These are phyloP conservation scores for Xeromyces bisporus DNA, from an alignment of 495 filamentous ascomycete genomes.

Conservation along the genomic window DNA sequence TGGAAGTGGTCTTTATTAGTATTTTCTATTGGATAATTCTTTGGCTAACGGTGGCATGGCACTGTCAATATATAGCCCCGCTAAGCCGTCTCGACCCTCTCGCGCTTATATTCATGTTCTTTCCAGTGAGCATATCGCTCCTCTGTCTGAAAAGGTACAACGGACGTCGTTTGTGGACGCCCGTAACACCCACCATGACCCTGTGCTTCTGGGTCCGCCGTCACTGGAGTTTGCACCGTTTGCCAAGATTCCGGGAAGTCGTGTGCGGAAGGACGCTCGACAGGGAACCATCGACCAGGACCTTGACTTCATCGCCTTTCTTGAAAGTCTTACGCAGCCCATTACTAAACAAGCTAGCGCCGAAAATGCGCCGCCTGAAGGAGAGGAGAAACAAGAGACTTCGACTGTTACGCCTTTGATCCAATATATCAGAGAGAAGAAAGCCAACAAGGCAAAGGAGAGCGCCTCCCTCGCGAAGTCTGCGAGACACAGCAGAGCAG, in stretches of 20 bases:
- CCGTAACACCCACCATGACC: constrained; percentile 47
- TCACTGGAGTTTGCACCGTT: constrained; percentile 68
- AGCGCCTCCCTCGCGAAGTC: constrained; percentile 28
- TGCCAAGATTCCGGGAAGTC: constrained; percentile 58
- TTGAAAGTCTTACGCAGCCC: constrained; percentile 72
- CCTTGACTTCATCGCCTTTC: constrained; percentile 81
- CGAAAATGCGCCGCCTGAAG: constrained; percentile 35
- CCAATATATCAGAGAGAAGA: constrained; percentile 79
- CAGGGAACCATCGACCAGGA: constrained; percentile 95
- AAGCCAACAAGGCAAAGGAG: constrained; percentile 73
- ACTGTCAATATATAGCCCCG: constrained; percentile 49
- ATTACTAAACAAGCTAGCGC: constrained; percentile 32
- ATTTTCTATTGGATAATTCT: no score
- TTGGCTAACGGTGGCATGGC: no score
- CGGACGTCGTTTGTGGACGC: constrained; percentile 53
- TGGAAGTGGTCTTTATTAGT: no score
- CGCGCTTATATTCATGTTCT: constrained; percentile 65
- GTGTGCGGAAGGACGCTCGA: constrained; percentile 54
- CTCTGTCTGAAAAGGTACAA: constrained; percentile 50
- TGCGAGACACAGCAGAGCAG: constrained; percentile 39
- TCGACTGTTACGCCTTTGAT: constrained; percentile 74
- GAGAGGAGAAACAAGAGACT: constrained; percentile 42
- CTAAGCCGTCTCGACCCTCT: constrained; percentile 58
- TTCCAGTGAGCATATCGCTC: constrained; percentile 37
- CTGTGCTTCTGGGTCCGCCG: constrained; percentile 55